Percentiles rank a stretch among this genome's conserved stretches.
phyloP scores from a whole-genome alignment of 257 asterid genomes.

The Solanum rostratum region DNA sequence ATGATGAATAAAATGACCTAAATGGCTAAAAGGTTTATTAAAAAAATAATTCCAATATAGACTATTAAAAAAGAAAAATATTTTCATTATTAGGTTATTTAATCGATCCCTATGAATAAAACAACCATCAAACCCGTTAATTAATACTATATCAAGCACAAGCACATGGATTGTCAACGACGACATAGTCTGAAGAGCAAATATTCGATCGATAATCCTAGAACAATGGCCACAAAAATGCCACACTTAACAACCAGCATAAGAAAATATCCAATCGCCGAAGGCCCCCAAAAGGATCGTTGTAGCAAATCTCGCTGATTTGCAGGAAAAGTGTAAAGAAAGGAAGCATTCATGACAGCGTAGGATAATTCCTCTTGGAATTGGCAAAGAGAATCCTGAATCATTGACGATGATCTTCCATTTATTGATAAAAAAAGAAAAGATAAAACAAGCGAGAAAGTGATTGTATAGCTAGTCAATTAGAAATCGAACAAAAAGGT shows the following conservation, averaged over 20 bases:
- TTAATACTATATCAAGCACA: slow-evolving; percentile 40
- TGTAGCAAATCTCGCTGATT: slow-evolving; percentile 26
- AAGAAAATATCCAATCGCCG: slow-evolving; percentile 72
- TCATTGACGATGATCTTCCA: slow-evolving; percentile 72
- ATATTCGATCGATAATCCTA: slow-evolving; percentile 60
- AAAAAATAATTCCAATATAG: too few species aligned
- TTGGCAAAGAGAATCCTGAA: slow-evolving; percentile 27
- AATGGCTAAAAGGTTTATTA: too few species aligned
- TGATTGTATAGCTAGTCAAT: slow-evolving; percentile 40
- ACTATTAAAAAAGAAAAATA: too few species aligned
- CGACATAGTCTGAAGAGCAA: slow-evolving; percentile 41
- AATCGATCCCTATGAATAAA: too few species aligned
- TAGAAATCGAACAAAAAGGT: slow-evolving; percentile 86
- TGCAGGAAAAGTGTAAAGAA: slow-evolving; percentile 23
- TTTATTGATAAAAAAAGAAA: slow-evolving; percentile 69
- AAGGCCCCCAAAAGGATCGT: slow-evolving; percentile 47
- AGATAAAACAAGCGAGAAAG: slow-evolving; percentile 52
- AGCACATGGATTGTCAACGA: slow-evolving; percentile 59
- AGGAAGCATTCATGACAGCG: slow-evolving; percentile 16
- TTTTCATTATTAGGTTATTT: too few species aligned
- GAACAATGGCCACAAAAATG: slow-evolving; percentile 54
- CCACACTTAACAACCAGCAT: slow-evolving; percentile 88
- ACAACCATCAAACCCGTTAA: background rate
- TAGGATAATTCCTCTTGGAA: background rate
- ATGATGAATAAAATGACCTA: too few species aligned